Conservation (phyloP, 129 eudicot species). For the Escallonia rubra region DNA sequence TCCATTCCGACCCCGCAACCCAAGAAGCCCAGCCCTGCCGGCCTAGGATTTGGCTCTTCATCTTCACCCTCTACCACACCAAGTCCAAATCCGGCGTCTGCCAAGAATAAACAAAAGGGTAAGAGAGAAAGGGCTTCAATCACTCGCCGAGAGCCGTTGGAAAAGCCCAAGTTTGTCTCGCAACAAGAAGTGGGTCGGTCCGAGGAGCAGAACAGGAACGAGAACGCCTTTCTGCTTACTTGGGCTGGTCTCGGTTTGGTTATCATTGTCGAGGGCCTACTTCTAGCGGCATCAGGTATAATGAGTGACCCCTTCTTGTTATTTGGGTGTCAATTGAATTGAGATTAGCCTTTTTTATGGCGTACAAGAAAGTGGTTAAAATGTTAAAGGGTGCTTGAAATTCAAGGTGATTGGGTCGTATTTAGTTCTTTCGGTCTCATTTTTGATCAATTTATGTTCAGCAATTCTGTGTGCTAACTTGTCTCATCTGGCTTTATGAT, state of each 20-base stretch:
- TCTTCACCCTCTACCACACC: neutral
- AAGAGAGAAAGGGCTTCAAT: slow-evolving; percentile 18
- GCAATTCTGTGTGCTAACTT: no score
- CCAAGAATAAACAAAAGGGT: slow-evolving; percentile 7
- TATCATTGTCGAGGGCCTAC: slow-evolving; percentile 69
- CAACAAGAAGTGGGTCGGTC: slow-evolving; percentile 1
- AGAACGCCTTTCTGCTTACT: slow-evolving; percentile 41
- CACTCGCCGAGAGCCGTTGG: slow-evolving; percentile 15
- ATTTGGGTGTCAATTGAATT: no score
- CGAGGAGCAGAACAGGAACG: slow-evolving; percentile 5
- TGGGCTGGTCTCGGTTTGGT: slow-evolving; percentile 86
- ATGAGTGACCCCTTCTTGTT: neutral
- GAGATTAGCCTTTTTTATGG: no score
- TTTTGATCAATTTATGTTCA: no score
- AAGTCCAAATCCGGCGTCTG: neutral
- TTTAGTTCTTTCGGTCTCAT: no score
- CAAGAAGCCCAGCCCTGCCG: slow-evolving; percentile 7
- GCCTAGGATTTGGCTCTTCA: slow-evolving; percentile 17
- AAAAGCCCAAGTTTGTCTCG: slow-evolving; percentile 10
- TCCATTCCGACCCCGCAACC: slow-evolving; percentile 11
- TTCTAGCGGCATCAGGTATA: slow-evolving; percentile 81
- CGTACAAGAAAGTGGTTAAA: no score
- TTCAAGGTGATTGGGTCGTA: no score
- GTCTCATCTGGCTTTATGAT: no score
- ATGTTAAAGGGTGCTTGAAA: no score